Evolutionary conservation across 2,329 filamentous ascomycete species (phyloP), one percentile per base, ranked within the genome.

Genomic region (Xylaria sp.): DNA sequence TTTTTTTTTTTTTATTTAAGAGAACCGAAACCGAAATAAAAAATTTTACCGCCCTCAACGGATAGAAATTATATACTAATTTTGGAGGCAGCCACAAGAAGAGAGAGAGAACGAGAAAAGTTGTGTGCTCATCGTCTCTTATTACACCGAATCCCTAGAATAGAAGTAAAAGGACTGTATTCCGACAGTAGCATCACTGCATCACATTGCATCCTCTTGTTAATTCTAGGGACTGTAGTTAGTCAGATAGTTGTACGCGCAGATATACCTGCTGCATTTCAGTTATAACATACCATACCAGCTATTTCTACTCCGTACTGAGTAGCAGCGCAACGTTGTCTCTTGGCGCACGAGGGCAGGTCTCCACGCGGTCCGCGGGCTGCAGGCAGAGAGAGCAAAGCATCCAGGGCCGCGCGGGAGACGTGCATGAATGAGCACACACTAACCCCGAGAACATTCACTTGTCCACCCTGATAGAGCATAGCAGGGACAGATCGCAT

Each of bases 301-400:
- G n/a, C n/a, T n/a, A 21, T 14, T n/a, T 2, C 8, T 45, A 52
- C 45, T 51, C 38, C 50, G 42, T 52, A 57, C 54, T 31, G 9
- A 9, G 28, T 31, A 31, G 53, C 58, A 58, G 53, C 57, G 53
- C 45, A 58, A 54, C 61, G 23, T 61, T 17, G 46, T 7, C 28
- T 61, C 61, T 64, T 64, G 58, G 61, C 61, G 58, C 58, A 64
- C 61, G 53, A 64, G 28, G 5, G 28, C 28, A 31, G 54, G 59
- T 65, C 25, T 25, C 63, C 63, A 65, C 54, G 63, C 63, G 63
- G 55, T 35, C 49, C 59, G 51, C 55, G 17, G 55, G 15, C 59
- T 64, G 58, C 57, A 54, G 60, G 28, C 28, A 31, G 28, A 4
- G 5, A 31, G 28, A 50, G 54, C 49, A 51, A 33, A n/a, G n/a